A percentile compares a stretch with the other conserved stretches of the same genome.
Evolutionary conservation across 495 filamentous ascomycete genomes (phyloP).

Genomic region (Penicillium lagena): DNA sequence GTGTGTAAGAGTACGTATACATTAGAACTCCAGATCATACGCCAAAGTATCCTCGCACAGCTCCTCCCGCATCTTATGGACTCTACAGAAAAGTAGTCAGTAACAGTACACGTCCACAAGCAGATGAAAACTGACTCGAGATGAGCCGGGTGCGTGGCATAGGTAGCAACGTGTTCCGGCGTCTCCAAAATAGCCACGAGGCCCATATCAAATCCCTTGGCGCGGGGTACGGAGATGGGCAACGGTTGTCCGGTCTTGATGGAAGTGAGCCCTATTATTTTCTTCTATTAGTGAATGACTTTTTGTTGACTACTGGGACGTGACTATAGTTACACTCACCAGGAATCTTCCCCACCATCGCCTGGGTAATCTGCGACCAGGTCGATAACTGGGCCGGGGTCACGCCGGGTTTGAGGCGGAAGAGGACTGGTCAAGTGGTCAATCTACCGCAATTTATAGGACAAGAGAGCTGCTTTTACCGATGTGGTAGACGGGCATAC

Average conservation of each 20-base stretch:
- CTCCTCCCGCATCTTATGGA: conserved; percentile 35
- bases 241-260: conserved; percentile 24
- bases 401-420: conserved; percentile 35
- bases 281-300: not conserved
- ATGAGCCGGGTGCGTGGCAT: conserved; percentile 34
- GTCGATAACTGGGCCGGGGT: conserved; percentile 21
- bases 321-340: conserved; percentile 6
- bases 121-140: conserved; percentile 23
- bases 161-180: conserved; percentile 26
- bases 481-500: conserved; percentile 30
- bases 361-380: conserved; percentile 22
- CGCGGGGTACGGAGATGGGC: conserved; percentile 31
- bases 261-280: conserved; percentile 20
- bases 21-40: conserved; percentile 38
- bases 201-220: conserved; percentile 37
- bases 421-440: conserved; percentile 22
- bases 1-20: too few species aligned
- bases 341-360: conserved; percentile 35
- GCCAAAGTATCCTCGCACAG: conserved; percentile 39
- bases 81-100: conserved; percentile 12
- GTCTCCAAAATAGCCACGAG: conserved; percentile 36
- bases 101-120: not conserved
- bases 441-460: not conserved
- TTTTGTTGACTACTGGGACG: not conserved
- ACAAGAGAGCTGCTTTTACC: conserved; percentile 9